phyloP scores from a whole-genome alignment of 2,329 filamentous ascomycete species.

The Apiospora koreana region DNA sequence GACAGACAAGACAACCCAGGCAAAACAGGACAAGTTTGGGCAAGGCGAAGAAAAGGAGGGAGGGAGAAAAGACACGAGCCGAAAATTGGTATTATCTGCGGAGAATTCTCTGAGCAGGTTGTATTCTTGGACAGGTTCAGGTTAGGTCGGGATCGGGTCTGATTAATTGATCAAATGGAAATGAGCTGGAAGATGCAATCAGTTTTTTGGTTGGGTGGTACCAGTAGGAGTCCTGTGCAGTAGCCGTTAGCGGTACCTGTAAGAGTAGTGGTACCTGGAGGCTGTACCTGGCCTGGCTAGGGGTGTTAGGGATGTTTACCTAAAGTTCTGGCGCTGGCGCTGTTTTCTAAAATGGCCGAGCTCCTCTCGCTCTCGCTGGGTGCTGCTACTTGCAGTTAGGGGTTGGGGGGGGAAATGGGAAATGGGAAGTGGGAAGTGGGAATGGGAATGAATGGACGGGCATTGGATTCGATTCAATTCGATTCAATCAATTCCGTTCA shows the following conservation, averaged over 20 bases:
- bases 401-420: not conserved
- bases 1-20: not conserved
- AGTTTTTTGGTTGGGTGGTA: not conserved
- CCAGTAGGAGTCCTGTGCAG: not conserved
- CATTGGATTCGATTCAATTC: too few species aligned
- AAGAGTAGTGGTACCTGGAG: too few species aligned
- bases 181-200: not conserved
- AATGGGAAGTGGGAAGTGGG: too few species aligned
- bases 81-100: slow-evolving; percentile 5
- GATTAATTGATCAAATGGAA: not conserved
- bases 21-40: not conserved
- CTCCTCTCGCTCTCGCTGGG: too few species aligned
- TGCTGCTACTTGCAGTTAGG: not conserved
- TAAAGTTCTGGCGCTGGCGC: not conserved
- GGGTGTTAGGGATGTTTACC: not conserved
- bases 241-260: too few species aligned
- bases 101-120: not conserved
- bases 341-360: not conserved
- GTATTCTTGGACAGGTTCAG: not conserved
- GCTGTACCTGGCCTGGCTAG: not conserved
- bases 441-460: not conserved
- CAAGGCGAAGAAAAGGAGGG: not conserved
- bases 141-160: not conserved
- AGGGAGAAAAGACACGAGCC: not conserved
- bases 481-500: too few species aligned